Evolutionary conservation across 441 rosid species (phyloP), one percentile per base, ranked within the genome.

Genomic region (Omphalea diandra): DNA sequence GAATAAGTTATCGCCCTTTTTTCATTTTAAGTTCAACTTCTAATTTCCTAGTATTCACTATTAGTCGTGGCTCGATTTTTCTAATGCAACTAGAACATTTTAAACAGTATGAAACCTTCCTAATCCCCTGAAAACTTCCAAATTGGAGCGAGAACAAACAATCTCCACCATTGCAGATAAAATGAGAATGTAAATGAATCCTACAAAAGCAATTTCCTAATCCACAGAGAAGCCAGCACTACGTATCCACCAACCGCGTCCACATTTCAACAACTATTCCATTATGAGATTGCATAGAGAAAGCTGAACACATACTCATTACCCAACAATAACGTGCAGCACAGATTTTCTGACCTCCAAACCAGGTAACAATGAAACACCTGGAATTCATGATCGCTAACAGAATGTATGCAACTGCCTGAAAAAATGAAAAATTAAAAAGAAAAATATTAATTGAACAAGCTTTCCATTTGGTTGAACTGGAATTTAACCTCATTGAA

Each of bases 171-270:
- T 36, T 58, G 31, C 41, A 22, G 31, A 57, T 62, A 58, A 56
- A 55, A 65, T 60, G 50, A 20, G 53, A 74, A 44, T 36, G 11
- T 24, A 73, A 74, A 47, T 38, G 53, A 49, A 40, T 60, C 69
- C 60, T 9, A 31, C 20, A 61, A 63, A 75, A 29, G 40, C 41
- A 53, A 40, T 32, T 73, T 73, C 74, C 64, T 46, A 74, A 73
- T 58, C 74, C 43, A 29, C 57, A 32, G 41, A 35, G 36, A 68
- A 66, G 36, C 73, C 17, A 62, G 53, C 49, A 65, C 85, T 85
- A 88, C 80, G 92, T 82, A 84, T 87, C 94, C 55, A 85, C 88
- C 79, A 90, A 75, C 50, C 90, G 90, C 78, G 84, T 84, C 97
- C 97, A 88, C 86, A 81, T 65, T 52, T 85, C 75, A 55, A 75